Conservation (phyloP, 2,329 filamentous ascomycete genomes). For the Cephalotrichum gorgonifer region DNA sequence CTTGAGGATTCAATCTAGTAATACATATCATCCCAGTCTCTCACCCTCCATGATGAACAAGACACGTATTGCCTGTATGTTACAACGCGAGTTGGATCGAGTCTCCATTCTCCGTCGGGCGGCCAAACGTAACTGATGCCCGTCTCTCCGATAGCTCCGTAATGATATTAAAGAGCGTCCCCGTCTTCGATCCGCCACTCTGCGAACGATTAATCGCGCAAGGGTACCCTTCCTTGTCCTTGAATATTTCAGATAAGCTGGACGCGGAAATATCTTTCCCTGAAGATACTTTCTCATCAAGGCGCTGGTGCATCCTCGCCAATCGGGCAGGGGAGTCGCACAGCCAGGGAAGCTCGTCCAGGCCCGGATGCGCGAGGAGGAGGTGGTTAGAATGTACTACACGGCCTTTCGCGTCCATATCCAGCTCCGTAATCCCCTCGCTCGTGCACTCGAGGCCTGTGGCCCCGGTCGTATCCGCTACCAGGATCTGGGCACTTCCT, state of each 20-base stretch:
- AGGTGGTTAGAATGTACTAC: slow-evolving; percentile 9
- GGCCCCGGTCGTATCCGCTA: slow-evolving; percentile 4
- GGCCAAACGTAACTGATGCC: slow-evolving; percentile 18
- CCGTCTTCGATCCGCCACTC: too few relatives aligned
- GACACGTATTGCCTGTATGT: too few relatives aligned
- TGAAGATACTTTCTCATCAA: neutral
- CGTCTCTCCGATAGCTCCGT: too few relatives aligned
- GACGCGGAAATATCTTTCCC: neutral
- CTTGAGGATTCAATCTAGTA: too few relatives aligned
- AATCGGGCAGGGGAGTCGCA: slow-evolving; percentile 16
- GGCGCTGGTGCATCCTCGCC: slow-evolving; percentile 15
- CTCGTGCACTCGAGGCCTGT: slow-evolving; percentile 7
- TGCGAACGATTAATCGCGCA: too few relatives aligned
- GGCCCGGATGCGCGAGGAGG: slow-evolving; percentile 16
- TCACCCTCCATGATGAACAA: too few relatives aligned
- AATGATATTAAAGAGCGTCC: too few relatives aligned
- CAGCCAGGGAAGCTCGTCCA: slow-evolving; percentile 19
- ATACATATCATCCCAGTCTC: too few relatives aligned
- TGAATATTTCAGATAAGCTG: slow-evolving; percentile 11
- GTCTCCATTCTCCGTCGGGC: slow-evolving; percentile 14
- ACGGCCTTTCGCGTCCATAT: slow-evolving; percentile 1
- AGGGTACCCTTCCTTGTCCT: slow-evolving; percentile 17
- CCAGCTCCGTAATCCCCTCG: slow-evolving; percentile 1
- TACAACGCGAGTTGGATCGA: neutral
- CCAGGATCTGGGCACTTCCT: slow-evolving; percentile 7